Evolutionary conservation across 306 rosid species (phyloP), one percentile per base, ranked within the genome.

Genomic region (Notholithocarpus densiflorus): DNA sequence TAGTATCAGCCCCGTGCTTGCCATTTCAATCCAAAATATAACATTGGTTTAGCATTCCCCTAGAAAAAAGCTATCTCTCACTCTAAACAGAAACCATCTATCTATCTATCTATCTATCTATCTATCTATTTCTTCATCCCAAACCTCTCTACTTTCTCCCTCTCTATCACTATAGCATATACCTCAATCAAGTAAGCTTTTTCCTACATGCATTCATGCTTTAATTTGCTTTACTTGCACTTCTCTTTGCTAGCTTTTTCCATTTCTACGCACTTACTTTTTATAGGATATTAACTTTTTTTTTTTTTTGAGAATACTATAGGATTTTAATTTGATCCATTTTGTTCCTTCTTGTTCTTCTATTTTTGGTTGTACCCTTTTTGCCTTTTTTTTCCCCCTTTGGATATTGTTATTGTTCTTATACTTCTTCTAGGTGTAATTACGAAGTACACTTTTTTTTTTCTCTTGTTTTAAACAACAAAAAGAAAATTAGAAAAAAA

Each of bases 11-110:
- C 69, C 34, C 10, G 61, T 60, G 76, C 74, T 91, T 89, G 88
- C 91, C 91, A 80, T 80, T 78, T 83, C 45, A 45, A 31, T 15
- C 71, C 24, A 88, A 74, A 83, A 88, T 79, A 86, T 59, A 82
- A 7, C 51, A 73, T 43, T 75, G 61, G 60, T 73, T 43, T 75
- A 51, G 60, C 55, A 68, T 72, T 13, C 76, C 31, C 31, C 31
- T 20, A 24, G 24, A 21, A 32, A 27, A 21, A 40, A 8, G 45
- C 45, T 8, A 40, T 40, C 45, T 56, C 40, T 19, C 70, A 19
- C 57, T 54, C 51, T 31, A 31, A 60, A 54, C 69, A 7, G 69
- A 66, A 76, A 77, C 82, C 75, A 76, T 80, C 9, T 72, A 3
- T 60, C 21, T 34, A 34, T 34, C 7, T 32, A 32, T 32, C 1